Evolutionary conservation across 2,329 filamentous ascomycete genomes (phyloP).

Genomic region (Sclerotinia minor): DNA sequence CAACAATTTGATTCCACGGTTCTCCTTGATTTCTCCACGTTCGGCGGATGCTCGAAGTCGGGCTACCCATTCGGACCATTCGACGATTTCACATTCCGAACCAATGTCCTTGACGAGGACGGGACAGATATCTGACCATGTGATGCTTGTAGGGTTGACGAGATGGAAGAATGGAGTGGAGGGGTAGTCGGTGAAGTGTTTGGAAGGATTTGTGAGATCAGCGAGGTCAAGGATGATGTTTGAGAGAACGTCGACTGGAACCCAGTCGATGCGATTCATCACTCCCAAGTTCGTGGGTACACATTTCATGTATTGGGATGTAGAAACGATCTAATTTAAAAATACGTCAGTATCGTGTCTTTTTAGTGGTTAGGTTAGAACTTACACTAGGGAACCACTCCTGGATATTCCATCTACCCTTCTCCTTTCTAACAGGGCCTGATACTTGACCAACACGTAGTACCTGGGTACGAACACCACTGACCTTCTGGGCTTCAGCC

Average conservation of each 20-base stretch:
- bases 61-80: constrained; percentile 49
- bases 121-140: constrained; percentile 36
- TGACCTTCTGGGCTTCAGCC: constrained; percentile 43
- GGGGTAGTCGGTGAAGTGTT: constrained; percentile 10
- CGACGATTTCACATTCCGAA: constrained; percentile 39
- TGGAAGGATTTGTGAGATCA: constrained; percentile 4
- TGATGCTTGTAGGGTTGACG: constrained; percentile 36
- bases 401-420: constrained; percentile 54
- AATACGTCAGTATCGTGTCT: constrained; percentile 32
- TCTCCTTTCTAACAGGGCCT: constrained; percentile 43
- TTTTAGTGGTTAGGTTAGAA: not conserved
- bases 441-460: constrained; percentile 52
- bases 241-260: constrained; percentile 45
- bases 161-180: constrained; percentile 39
- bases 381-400: constrained; percentile 55
- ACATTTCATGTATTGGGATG: constrained; percentile 43
- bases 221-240: constrained; percentile 42
- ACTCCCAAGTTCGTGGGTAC: constrained; percentile 45
- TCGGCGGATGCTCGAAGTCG: constrained; percentile 45
- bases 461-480: constrained; percentile 45
- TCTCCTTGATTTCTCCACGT: constrained; percentile 47
- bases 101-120: constrained; percentile 30
- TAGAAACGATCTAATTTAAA: constrained; percentile 40
- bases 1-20: constrained; percentile 54
- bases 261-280: constrained; percentile 46